These are phyloP conservation scores for Mollisiaceae sp. DNA, from an alignment of 2,329 filamentous ascomycete genomes.

Conservation along the genomic window DNA sequence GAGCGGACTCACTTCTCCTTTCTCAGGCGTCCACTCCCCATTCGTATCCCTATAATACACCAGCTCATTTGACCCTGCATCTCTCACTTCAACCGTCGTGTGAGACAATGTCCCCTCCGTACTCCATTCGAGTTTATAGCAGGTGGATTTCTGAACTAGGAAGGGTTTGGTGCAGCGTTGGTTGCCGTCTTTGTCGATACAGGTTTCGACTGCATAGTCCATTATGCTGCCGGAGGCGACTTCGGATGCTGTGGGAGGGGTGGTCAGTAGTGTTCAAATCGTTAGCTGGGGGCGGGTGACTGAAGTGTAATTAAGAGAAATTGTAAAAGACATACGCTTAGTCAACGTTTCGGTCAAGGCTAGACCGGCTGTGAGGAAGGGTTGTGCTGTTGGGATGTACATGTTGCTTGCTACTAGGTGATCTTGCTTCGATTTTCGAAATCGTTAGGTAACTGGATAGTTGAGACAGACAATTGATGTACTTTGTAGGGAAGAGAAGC, in stretches of 20 bases:
- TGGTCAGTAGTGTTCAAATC: too few relatives aligned
- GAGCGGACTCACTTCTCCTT: slow-evolving; percentile 45
- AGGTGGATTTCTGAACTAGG: slow-evolving; percentile 46
- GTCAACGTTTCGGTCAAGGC: slow-evolving; percentile 26
- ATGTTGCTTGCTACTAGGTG: slow-evolving; percentile 23
- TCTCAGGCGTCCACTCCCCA: slow-evolving; percentile 51
- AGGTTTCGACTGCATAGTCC: slow-evolving; percentile 50
- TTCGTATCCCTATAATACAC: slow-evolving; percentile 53
- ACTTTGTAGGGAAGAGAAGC: background rate
- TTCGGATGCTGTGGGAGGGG: slow-evolving; percentile 30
- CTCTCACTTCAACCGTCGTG: slow-evolving; percentile 47
- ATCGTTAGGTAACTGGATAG: background rate
- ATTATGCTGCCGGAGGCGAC: slow-evolving; percentile 46
- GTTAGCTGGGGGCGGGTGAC: too few relatives aligned
- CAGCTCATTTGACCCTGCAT: slow-evolving; percentile 47
- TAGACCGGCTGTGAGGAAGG: slow-evolving; percentile 34
- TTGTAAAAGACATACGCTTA: slow-evolving; percentile 24
- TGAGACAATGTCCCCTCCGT: slow-evolving; percentile 47
- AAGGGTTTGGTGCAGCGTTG: slow-evolving; percentile 44
- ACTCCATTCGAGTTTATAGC: slow-evolving; percentile 50
- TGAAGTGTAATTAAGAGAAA: too few relatives aligned
- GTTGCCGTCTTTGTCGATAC: slow-evolving; percentile 47
- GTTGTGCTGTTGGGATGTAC: slow-evolving; percentile 37
- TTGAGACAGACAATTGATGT: background rate
- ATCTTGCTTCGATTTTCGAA: too few relatives aligned